Percentiles rank a stretch among this genome's conserved stretches.
Evolutionary conservation across 768 basidiomycete species (phyloP).

Genomic region (Tylopilus rubrobrunneus): DNA sequence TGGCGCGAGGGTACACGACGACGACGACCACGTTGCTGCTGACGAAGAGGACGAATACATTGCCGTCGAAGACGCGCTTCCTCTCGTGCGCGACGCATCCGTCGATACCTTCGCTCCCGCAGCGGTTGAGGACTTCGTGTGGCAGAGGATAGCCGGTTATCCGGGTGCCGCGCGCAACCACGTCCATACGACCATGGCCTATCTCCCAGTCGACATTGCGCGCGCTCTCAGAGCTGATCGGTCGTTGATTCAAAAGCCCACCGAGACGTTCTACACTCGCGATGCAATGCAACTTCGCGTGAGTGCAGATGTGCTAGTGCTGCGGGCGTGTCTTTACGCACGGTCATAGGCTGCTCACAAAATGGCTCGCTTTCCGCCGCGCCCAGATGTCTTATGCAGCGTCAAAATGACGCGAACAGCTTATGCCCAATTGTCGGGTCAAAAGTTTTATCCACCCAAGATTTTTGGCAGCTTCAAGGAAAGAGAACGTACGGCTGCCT

Average conservation of each 20-base stretch:
- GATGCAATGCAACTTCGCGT: slow-evolving; percentile 89
- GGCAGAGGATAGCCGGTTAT: slow-evolving; percentile 74
- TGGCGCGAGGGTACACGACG: slow-evolving; percentile 43
- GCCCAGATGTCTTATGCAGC: slow-evolving; percentile 52
- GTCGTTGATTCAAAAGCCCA: slow-evolving; percentile 76
- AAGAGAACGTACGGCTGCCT: slow-evolving; percentile 58
- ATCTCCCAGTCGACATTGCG: slow-evolving; percentile 77
- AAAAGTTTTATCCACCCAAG: slow-evolving; percentile 90
- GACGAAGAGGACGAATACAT: slow-evolving; percentile 52
- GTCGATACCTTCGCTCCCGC: slow-evolving; percentile 57
- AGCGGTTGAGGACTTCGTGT: slow-evolving; percentile 61
- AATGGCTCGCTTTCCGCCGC: slow-evolving; percentile 88
- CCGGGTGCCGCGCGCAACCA: slow-evolving; percentile 62
- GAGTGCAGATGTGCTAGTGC: slow-evolving; percentile 26
- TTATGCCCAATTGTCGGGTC: slow-evolving; percentile 89
- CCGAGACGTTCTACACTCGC: slow-evolving; percentile 93
- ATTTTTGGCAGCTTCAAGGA: slow-evolving; percentile 76
- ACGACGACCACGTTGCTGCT: slow-evolving; percentile 40
- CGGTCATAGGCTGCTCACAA: slow-evolving; percentile 73
- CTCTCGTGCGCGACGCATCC: slow-evolving; percentile 50
- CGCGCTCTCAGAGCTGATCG: slow-evolving; percentile 62
- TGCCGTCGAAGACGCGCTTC: slow-evolving; percentile 57
- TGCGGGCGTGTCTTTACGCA: slow-evolving; percentile 2
- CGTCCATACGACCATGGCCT: slow-evolving; percentile 73
- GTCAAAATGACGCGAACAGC: slow-evolving; percentile 85